Evolutionary conservation across 2,329 filamentous ascomycete species (phyloP), one percentile per base, ranked within the genome.

Genomic region (Cladosporium sp.): DNA sequence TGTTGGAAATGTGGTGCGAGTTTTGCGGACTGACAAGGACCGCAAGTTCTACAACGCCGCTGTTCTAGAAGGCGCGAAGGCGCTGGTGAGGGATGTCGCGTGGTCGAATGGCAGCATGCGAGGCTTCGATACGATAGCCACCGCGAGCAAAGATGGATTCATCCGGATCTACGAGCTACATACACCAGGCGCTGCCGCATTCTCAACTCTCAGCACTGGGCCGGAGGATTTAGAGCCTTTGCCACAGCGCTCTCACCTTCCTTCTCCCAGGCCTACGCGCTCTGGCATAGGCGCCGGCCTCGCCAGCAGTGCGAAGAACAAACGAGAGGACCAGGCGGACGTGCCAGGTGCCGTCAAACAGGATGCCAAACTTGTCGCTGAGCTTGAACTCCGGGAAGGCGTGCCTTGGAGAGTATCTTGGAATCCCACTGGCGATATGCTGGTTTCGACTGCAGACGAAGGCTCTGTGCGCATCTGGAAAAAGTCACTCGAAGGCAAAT

Each of bases 21-120:
- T 99, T 17, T 97, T 91, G 71, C 81, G 93, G 47, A 92, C 89
- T 68, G 73, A 83, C 71, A 71, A 82, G 65, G 74, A 79, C 49
- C 87, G 88, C 54, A 86, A 89, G 53, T 95, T 97, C 64, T 96
- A 95, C 66, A 80, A 88, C 7, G 90, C 90, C 0, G 84, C 85
- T 17, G 86, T 90, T 63, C 74, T 97, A 13, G 75, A 76, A 24
- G 83, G 84, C 1, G 88, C 96, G 60, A 78, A 81, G 7, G 84
- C 85, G 1, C 77, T 97, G 34, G 87, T 66, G 6, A 80, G 92
- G 42, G 91, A 96, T 66, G 81, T 96, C 1, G 85, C 89, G 2
- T 99, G 93, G 93, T 89, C 92, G 1, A 87, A 90, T 42, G 92
- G 90, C 11, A 95, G 90, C 57, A 89, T 95, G 61, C 77, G 91